A percentile compares a stretch with the other conserved stretches of the same genome.
These are phyloP conservation scores for Diaporthe ilicicola DNA, from an alignment of 2,329 filamentous ascomycete species.

Conservation along the genomic window DNA sequence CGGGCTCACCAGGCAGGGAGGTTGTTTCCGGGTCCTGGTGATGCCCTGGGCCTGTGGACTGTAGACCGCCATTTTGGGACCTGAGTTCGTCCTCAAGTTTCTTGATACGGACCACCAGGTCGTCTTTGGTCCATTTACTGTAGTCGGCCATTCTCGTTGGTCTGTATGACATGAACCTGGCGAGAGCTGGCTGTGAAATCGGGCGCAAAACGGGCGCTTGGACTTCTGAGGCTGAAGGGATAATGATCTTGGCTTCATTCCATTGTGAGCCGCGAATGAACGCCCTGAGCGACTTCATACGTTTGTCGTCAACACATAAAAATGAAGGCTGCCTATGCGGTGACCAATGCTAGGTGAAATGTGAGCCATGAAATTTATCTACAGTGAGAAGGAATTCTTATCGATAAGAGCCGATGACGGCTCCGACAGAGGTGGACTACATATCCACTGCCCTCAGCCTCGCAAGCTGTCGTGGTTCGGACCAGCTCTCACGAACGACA, in stretches of 20 bases:
- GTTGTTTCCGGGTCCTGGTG: not conserved
- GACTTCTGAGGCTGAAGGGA: not conserved
- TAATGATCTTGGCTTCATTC: constrained; percentile 14
- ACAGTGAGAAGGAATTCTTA: constrained; percentile 31
- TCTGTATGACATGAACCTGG: not conserved
- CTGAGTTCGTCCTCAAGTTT: constrained; percentile 73
- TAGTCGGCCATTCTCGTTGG: constrained; percentile 52
- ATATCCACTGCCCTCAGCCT: not conserved
- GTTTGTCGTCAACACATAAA: constrained; percentile 21
- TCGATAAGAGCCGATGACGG: constrained; percentile 32
- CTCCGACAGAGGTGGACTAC: constrained; percentile 16
- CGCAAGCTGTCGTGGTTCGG: not conserved
- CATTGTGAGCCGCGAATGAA: constrained; percentile 14
- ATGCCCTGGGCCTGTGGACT: not conserved
- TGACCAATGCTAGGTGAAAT: not conserved
- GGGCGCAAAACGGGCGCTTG: not conserved
- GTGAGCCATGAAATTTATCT: constrained; percentile 25
- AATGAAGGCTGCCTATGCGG: not conserved
- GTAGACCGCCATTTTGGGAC: not conserved
- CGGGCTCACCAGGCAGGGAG: not conserved
- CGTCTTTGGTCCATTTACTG: constrained; percentile 72
- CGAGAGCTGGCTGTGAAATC: not conserved
- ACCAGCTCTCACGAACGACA: not conserved
- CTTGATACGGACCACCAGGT: constrained; percentile 73
- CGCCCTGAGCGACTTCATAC: constrained; percentile 25